phyloP scores from a whole-genome alignment of 2,329 filamentous ascomycete species.

The Lecanicillium sp. region DNA sequence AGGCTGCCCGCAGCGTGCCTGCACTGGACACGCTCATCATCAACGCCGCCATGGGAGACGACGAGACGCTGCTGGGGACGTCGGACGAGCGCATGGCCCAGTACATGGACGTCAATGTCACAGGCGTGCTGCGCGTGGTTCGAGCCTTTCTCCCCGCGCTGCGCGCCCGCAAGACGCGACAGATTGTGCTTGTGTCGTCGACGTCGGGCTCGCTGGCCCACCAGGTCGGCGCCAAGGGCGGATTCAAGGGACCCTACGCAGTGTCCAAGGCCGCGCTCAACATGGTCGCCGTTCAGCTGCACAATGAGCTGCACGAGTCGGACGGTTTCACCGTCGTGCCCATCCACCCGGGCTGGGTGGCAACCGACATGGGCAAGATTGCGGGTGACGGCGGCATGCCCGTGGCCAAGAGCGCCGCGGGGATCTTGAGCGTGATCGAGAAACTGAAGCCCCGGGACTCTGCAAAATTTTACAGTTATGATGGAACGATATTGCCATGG shows the following conservation, averaged over 20 bases:
- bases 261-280: slow-evolving; percentile 11
- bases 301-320: slow-evolving; percentile 10
- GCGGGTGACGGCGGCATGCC: slow-evolving; percentile 9
- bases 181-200: slow-evolving; percentile 13
- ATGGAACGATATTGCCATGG: slow-evolving; percentile 10
- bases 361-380: slow-evolving; percentile 9
- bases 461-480: slow-evolving; percentile 11
- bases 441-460: slow-evolving; percentile 11
- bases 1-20: slow-evolving; percentile 1
- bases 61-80: slow-evolving; percentile 1
- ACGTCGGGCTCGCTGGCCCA: slow-evolving; percentile 4
- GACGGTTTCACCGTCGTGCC: slow-evolving; percentile 14
- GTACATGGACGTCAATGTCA: slow-evolving; percentile 12
- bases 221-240: slow-evolving; percentile 2
- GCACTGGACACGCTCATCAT: slow-evolving; percentile 14
- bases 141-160: slow-evolving; percentile 12
- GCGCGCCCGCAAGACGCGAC: slow-evolving; percentile 6
- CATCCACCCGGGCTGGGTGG: slow-evolving; percentile 9
- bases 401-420: slow-evolving; percentile 6
- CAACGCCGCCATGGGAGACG: slow-evolving; percentile 9
- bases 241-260: slow-evolving; percentile 3
- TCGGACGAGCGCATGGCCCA: slow-evolving; percentile 9
- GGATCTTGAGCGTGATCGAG: slow-evolving; percentile 4
- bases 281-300: slow-evolving; percentile 13
- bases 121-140: slow-evolving; percentile 12